These are phyloP conservation scores for Niveomyces coronatus DNA, from an alignment of 2,329 filamentous ascomycete genomes.

Conservation along the genomic window DNA sequence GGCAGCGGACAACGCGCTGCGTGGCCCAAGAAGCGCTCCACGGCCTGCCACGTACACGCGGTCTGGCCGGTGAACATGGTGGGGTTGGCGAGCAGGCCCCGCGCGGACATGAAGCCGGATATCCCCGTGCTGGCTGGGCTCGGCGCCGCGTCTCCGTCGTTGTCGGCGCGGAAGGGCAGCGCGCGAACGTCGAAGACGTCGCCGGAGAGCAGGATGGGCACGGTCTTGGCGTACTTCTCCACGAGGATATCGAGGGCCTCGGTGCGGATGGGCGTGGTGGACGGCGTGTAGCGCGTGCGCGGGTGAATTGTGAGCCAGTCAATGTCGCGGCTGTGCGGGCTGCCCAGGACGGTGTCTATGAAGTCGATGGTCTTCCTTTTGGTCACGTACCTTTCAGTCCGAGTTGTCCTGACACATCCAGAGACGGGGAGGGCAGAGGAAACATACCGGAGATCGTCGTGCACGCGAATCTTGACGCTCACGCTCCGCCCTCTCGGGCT, in stretches of 20 bases:
- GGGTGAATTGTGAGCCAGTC: conserved; percentile 65
- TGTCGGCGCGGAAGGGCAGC: conserved; percentile 31
- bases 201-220: conserved; percentile 59
- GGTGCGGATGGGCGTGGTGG: conserved; percentile 49
- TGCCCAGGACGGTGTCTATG: conserved; percentile 49
- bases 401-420: too few species aligned
- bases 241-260: conserved; percentile 49
- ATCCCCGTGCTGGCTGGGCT: conserved; percentile 37
- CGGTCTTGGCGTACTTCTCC: conserved; percentile 37
- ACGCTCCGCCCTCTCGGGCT: conserved; percentile 43
- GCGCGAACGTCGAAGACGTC: conserved; percentile 51
- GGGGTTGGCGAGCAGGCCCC: conserved; percentile 57
- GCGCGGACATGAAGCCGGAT: conserved; percentile 58
- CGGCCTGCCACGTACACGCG: conserved; percentile 50
- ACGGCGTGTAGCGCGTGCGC: conserved; percentile 50
- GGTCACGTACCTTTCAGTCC: not conserved
- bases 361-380: conserved; percentile 48
- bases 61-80: conserved; percentile 50
- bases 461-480: conserved; percentile 61
- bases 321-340: conserved; percentile 39
- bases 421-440: too few species aligned
- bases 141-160: conserved; percentile 14
- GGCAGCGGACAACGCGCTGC: conserved; percentile 48
- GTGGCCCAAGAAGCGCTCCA: conserved; percentile 52
- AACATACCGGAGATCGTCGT: conserved; percentile 48